These are phyloP conservation scores for Macrolepiota albuminosa DNA, from an alignment of 768 basidiomycete genomes.

Conservation along the genomic window DNA sequence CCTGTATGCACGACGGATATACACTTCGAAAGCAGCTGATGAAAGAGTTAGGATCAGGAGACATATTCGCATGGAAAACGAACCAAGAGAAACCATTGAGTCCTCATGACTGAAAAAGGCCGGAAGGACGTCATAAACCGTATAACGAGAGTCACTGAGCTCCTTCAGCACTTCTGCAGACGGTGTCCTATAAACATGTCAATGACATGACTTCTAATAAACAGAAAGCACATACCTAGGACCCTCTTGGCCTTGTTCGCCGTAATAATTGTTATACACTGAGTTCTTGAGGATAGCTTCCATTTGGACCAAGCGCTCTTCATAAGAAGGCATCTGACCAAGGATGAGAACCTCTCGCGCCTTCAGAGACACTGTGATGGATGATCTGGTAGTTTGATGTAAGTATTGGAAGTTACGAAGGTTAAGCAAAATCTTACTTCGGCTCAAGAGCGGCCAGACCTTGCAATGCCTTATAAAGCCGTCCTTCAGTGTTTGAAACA, in stretches of 20 bases:
- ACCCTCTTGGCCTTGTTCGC: conserved; percentile 60
- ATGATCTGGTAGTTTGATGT: conserved; percentile 51
- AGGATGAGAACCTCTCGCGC: conserved; percentile 96
- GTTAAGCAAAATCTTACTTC: conserved; percentile 46
- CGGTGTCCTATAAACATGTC: conserved; percentile 53
- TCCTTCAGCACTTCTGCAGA: conserved; percentile 86
- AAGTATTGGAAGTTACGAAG: background rate
- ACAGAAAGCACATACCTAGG: conserved; percentile 42
- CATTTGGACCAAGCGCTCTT: conserved; percentile 92
- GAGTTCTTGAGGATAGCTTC: conserved; percentile 88
- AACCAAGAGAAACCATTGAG: conserved; percentile 78
- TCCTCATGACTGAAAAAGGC: conserved; percentile 91
- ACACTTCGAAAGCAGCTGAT: conserved; percentile 90
- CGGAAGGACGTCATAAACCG: conserved; percentile 95
- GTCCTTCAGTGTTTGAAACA: conserved; percentile 70
- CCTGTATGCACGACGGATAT: conserved; percentile 91
- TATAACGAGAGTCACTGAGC: conserved; percentile 93
- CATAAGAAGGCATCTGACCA: conserved; percentile 95
- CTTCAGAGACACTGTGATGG: conserved; percentile 88
- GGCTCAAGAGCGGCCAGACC: conserved; percentile 85
- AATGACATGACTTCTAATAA: conserved; percentile 5
- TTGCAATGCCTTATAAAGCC: conserved; percentile 72
- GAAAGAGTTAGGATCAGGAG: background rate
- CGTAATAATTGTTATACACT: conserved; percentile 84
- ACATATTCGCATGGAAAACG: conserved; percentile 35